Evolutionary conservation across 345 rosid species (phyloP), one percentile per base, ranked within the genome.

Genomic region (Citrus hindsii): DNA sequence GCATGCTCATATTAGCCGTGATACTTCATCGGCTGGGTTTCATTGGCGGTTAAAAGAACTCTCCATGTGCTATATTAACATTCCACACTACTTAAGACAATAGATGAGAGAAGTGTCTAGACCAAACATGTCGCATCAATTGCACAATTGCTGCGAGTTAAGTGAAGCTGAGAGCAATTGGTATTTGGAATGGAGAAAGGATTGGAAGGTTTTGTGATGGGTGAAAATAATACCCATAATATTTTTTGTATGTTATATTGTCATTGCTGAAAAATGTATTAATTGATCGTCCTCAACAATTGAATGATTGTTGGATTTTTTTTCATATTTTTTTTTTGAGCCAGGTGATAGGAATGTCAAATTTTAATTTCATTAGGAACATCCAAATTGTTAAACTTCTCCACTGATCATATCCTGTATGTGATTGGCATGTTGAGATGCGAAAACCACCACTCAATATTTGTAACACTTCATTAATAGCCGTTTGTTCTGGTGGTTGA

Each of bases 21-120:
- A n/a, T 94, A 85, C 90, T 97, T 81, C 93, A 92, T 56, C 81
- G 94, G 86, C 83, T 93, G 64, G 98, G 97, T 81, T 91, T 79
- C 82, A 90, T 92, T 4, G 98, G 98, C 69, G 83, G 87, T 75
- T 95, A 90, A 83, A 71, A 73, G 3, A 2, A 35, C 9, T 4
- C 73, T 25, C 40, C 35, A 21, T 25, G 56, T 60, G 30, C 30
- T 33, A 58, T 16, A 22, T 53, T 12, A 28, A 42, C 51, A 48
- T 65, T 13, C 28, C 30, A 28, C 38, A 46, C 51, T 71, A 53
- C 16, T 66, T 33, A 5, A 53, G 59, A 63, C 55, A 0, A 14
- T 13, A 35, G 35, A 76, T 8, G 55, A 76, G 38, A 21, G 6
- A 72, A 33, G 18, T 58, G 30, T n/a, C 28, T 24, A 18, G 8